Conservation (phyloP, 2,329 filamentous ascomycete genomes). For the Ceratocystis lukuohia region DNA sequence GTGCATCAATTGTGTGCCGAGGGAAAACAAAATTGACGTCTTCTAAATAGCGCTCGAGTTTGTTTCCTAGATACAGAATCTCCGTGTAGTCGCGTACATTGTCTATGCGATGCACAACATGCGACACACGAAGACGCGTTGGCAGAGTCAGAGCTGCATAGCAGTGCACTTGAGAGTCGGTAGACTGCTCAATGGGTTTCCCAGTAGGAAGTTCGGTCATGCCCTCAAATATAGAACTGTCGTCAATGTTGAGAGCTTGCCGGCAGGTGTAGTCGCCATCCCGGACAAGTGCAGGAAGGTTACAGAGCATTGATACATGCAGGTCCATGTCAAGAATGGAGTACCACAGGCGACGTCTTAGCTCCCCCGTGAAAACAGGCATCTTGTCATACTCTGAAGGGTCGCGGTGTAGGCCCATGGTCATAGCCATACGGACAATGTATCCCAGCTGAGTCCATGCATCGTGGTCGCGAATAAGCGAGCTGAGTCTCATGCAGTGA, state of each 20-base stretch:
- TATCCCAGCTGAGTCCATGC: conserved; percentile 43
- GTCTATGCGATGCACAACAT: conserved; percentile 39
- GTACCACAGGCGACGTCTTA: conserved; percentile 42
- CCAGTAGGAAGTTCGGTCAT: conserved; percentile 37
- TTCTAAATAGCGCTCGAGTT: conserved; percentile 40
- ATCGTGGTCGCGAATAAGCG: conserved; percentile 35
- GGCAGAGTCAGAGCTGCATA: conserved; percentile 40
- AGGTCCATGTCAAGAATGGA: conserved; percentile 45
- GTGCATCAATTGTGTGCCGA: conserved; percentile 31
- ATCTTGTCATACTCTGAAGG: conserved; percentile 41
- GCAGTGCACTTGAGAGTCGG: conserved; percentile 41
- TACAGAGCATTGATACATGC: conserved; percentile 40
- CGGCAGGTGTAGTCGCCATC: conserved; percentile 41
- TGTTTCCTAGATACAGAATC: conserved; percentile 39
- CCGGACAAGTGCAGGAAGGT: conserved; percentile 38
- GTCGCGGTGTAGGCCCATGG: conserved; percentile 45
- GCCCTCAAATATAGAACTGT: conserved; percentile 35
- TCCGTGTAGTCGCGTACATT: conserved; percentile 39
- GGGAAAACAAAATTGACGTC: conserved; percentile 42
- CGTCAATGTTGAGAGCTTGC: conserved; percentile 41
- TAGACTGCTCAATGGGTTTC: conserved; percentile 38
- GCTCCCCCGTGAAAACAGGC: conserved; percentile 38
- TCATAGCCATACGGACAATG: conserved; percentile 45
- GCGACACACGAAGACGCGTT: conserved; percentile 36
- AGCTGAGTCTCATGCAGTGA: conserved; percentile 40